Evolutionary conservation across 2,329 filamentous ascomycete genomes (phyloP).

Genomic region (Escovopsis weberi): DNA sequence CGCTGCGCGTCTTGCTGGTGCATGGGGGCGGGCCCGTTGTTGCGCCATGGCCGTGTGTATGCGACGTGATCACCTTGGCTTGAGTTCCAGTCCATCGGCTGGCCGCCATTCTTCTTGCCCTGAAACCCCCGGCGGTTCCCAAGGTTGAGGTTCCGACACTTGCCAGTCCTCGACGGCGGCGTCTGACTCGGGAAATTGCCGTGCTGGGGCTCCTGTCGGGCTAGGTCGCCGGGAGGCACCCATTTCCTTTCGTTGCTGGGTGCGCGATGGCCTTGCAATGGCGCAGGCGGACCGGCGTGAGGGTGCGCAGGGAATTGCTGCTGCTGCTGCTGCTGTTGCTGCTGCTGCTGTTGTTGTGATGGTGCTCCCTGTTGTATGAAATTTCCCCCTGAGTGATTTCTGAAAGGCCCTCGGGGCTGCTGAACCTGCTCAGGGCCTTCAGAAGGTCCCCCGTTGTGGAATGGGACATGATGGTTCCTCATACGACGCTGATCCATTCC

Average conservation of each 20-base stretch:
- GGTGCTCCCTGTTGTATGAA: too few relatives aligned
- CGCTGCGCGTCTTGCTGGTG: neutral
- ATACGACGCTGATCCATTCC: neutral
- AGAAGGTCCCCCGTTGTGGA: neutral
- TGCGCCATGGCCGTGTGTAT: constrained; percentile 1
- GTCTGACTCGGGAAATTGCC: neutral
- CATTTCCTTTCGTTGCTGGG: neutral
- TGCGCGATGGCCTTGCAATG: neutral
- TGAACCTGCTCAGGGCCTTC: neutral
- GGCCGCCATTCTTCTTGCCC: constrained; percentile 1
- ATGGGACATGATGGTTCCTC: neutral
- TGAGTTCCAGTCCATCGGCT: neutral
- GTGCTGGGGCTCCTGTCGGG: neutral
- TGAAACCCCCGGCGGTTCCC: constrained; percentile 2
- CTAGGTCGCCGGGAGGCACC: neutral
- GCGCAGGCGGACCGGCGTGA: neutral
- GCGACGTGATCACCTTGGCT: neutral
- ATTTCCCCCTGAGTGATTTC: neutral
- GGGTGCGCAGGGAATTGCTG: neutral
- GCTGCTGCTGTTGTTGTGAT: neutral
- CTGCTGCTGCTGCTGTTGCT: neutral
- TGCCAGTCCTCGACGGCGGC: neutral
- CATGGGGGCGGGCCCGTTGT: neutral
- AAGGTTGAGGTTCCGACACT: neutral
- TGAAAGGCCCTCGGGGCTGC: neutral